phyloP scores from a whole-genome alignment of 768 basidiomycete species.

The Mycena indigotica region DNA sequence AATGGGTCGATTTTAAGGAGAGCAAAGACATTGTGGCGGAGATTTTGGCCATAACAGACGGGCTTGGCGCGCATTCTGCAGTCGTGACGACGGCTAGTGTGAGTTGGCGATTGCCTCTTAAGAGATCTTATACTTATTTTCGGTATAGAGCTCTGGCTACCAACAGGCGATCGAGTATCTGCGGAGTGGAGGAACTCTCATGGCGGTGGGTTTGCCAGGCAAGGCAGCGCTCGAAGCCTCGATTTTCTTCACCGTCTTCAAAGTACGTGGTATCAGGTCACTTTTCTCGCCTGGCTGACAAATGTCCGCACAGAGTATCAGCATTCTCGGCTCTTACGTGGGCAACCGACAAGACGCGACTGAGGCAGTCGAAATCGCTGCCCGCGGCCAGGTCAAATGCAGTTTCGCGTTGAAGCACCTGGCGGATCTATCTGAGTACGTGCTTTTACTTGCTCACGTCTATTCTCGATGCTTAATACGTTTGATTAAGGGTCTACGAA shows the following conservation, averaged over 20 bases:
- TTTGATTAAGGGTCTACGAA: slow-evolving; percentile 39
- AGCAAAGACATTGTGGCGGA: slow-evolving; percentile 66
- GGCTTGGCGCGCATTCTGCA: slow-evolving; percentile 72
- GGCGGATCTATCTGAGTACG: slow-evolving; percentile 53
- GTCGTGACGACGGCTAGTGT: slow-evolving; percentile 61
- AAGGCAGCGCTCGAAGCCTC: slow-evolving; percentile 59
- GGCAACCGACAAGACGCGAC: slow-evolving; percentile 83
- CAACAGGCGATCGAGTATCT: slow-evolving; percentile 74
- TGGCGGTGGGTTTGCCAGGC: slow-evolving; percentile 79
- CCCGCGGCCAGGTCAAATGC: slow-evolving; percentile 68
- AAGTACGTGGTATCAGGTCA: slow-evolving; percentile 34
- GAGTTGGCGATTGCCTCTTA: slow-evolving; percentile 7
- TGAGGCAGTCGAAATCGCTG: slow-evolving; percentile 80
- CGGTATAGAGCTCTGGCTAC: slow-evolving; percentile 39
- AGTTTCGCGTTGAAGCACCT: slow-evolving; percentile 51
- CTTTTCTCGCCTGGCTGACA: slow-evolving; percentile 4
- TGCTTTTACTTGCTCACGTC: neutral
- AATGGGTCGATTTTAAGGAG: slow-evolving; percentile 77
- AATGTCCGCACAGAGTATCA: slow-evolving; percentile 47
- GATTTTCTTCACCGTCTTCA: slow-evolving; percentile 74
- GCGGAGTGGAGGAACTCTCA: slow-evolving; percentile 68
- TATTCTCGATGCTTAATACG: slow-evolving; percentile 1
- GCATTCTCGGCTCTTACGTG: slow-evolving; percentile 55
- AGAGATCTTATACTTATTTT: neutral
- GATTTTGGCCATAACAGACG: slow-evolving; percentile 63